Evolutionary conservation across 192 early-diverging fungal genomes (phyloP).

Genomic region (Coemansia sp.): DNA sequence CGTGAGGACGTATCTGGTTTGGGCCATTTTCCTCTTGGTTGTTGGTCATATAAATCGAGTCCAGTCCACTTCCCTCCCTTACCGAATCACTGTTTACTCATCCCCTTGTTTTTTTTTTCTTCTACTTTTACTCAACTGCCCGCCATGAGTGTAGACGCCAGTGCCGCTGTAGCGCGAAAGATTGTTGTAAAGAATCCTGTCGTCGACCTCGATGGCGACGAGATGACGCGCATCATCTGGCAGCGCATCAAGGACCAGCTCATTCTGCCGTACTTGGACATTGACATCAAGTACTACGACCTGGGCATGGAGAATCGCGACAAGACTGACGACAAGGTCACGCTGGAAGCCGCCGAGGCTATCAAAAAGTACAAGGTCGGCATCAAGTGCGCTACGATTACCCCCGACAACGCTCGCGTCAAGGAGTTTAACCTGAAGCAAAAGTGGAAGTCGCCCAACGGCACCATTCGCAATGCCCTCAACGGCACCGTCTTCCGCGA

Average conservation of each 20-base stretch:
- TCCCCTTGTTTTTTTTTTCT: constrained; percentile 7
- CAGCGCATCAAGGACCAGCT: constrained; percentile 89
- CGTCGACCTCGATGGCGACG: constrained; percentile 91
- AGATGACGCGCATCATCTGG: constrained; percentile 99
- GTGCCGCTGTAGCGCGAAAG: constrained; percentile 34
- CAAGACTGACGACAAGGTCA: constrained; percentile 91
- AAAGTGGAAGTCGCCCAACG: constrained; percentile 99
- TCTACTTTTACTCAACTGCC: not conserved
- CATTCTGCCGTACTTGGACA: constrained; percentile 80
- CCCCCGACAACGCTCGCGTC: constrained; percentile 92
- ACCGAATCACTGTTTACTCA: not conserved
- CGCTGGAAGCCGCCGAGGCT: constrained; percentile 92
- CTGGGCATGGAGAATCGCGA: constrained; percentile 91
- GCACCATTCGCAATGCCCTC: constrained; percentile 94
- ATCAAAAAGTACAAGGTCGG: constrained; percentile 97
- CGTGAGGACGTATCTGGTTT: constrained; percentile 2
- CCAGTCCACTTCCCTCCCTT: not conserved
- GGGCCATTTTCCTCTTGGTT: not conserved
- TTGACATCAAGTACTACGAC: constrained; percentile 97
- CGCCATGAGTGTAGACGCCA: constrained; percentile 48
- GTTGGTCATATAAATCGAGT: not conserved
- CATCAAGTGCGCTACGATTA: constrained; percentile 99
- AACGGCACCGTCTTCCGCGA: constrained; percentile 98
- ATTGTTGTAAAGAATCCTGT: constrained; percentile 85
- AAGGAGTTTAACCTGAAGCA: constrained; percentile 94